Conservation (phyloP, 345 rosid species). For the Gossypium bickii region DNA sequence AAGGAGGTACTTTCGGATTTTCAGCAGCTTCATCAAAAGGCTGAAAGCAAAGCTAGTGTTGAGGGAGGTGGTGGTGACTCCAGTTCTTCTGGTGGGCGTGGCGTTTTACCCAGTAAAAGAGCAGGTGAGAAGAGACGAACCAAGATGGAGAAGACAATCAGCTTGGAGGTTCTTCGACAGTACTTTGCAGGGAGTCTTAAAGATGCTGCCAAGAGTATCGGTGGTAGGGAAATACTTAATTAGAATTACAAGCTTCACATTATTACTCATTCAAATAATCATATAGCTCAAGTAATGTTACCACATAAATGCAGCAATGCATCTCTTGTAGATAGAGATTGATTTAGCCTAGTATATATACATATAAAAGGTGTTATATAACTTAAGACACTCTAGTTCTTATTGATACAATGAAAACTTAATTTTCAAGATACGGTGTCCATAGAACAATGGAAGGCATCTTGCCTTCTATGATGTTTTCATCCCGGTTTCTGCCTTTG, state of each 20-base stretch:
- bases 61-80: constrained; percentile 32
- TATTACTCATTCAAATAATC: background rate
- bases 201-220: constrained; percentile 93
- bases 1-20: constrained; percentile 35
- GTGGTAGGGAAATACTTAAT: constrained; percentile 52
- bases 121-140: constrained; percentile 57
- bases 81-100: constrained; percentile 30
- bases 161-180: constrained; percentile 78
- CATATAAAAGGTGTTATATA: background rate
- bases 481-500: constrained; percentile 1
- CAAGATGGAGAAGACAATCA: constrained; percentile 79
- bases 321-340: constrained; percentile 6
- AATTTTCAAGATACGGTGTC: background rate
- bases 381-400: background rate
- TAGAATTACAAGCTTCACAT: constrained; percentile 15
- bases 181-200: constrained; percentile 94
- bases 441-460: background rate
- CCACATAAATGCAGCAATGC: background rate
- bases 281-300: constrained; percentile 1
- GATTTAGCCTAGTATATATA: background rate
- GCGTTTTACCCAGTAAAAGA: constrained; percentile 36
- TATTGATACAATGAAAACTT: background rate
- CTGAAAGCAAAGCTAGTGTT: constrained; percentile 28
- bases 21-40: constrained; percentile 30
- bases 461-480: background rate